These are phyloP conservation scores for Salix caprea DNA, from an alignment of 345 rosid species.

Conservation along the genomic window DNA sequence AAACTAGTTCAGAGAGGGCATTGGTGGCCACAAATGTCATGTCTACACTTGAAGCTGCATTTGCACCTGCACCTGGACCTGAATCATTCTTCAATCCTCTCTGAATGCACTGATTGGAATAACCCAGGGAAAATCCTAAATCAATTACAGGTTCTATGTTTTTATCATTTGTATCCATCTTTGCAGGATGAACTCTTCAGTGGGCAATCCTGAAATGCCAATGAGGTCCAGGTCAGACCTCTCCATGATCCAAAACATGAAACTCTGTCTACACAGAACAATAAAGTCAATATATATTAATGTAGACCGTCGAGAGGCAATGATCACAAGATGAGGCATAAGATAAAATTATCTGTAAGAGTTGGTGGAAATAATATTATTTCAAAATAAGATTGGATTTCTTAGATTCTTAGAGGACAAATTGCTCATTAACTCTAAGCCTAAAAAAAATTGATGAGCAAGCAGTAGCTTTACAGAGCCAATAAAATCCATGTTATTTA, in stretches of 20 bases:
- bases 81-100: slow-evolving; percentile 37
- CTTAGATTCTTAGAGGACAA: not conserved
- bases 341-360: not conserved
- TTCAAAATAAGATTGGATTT: not conserved
- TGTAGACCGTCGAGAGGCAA: not conserved
- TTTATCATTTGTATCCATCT: slow-evolving; percentile 52
- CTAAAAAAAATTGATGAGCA: not conserved
- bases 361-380: not conserved
- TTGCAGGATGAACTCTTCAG: slow-evolving; percentile 25
- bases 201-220: slow-evolving; percentile 31
- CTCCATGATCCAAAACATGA: slow-evolving; percentile 13
- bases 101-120: slow-evolving; percentile 30
- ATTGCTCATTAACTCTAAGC: not conserved
- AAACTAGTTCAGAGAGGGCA: slow-evolving; percentile 76
- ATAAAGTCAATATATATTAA: not conserved
- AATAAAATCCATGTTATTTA: not conserved
- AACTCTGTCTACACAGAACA: slow-evolving; percentile 8
- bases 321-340: not conserved
- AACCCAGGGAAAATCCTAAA: slow-evolving; percentile 36
- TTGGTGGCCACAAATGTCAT: slow-evolving; percentile 49
- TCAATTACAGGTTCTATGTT: slow-evolving; percentile 39
- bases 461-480: not conserved
- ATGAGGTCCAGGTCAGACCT: slow-evolving; percentile 17
- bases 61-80: slow-evolving; percentile 93
- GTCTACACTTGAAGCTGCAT: slow-evolving; percentile 58